Percentiles rank a stretch among this genome's conserved stretches.
These are phyloP conservation scores for Fraxinus angustifolia DNA, from an alignment of 305 asterid species.

Conservation along the genomic window DNA sequence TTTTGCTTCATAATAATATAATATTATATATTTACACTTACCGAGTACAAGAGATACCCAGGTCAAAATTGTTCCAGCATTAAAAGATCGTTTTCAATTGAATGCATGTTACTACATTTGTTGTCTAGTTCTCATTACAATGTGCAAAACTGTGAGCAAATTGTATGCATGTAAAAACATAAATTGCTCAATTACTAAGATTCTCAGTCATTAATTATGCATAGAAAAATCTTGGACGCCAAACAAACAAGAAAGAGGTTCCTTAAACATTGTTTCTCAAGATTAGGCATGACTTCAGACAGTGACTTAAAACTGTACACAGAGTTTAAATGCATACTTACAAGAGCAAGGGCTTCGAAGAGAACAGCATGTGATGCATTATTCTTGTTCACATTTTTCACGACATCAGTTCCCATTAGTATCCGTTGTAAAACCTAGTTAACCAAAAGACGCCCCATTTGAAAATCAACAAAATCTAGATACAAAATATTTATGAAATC, in stretches of 20 bases:
- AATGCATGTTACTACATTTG: not conserved
- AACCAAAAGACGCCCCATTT: not conserved
- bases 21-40: not conserved
- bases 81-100: conserved; percentile 3
- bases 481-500: not conserved
- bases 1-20: not conserved
- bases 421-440: conserved; percentile 88
- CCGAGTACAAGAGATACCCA: not conserved
- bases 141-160: not conserved
- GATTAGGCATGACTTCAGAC: conserved; percentile 4
- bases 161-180: conserved; percentile 4
- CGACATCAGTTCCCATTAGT: conserved; percentile 98
- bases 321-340: conserved; percentile 41
- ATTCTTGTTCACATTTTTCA: conserved; percentile 98
- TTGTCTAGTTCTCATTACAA: not conserved
- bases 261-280: not conserved
- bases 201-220: not conserved
- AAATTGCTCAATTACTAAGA: not conserved
- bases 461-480: not conserved
- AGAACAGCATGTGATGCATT: conserved; percentile 99
- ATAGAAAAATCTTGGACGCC: not conserved
- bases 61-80: not conserved
- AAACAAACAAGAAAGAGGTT: not conserved
- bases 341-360: conserved; percentile 99
- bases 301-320: not conserved